Base-by-base conservation (phyloP, 2,329 filamentous ascomycete species). In the Penicillium sp. region DNA sequence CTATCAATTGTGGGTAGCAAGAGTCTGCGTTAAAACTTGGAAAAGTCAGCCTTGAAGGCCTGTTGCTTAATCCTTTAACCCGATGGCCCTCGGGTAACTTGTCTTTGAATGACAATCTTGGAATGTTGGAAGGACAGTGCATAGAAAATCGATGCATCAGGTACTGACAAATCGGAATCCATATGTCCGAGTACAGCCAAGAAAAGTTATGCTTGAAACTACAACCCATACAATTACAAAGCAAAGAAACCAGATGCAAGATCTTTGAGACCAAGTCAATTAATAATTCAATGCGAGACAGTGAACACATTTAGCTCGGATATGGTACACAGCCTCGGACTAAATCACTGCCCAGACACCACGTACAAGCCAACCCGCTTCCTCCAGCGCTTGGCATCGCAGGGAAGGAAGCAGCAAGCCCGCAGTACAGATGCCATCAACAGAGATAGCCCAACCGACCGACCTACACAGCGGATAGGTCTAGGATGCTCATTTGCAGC, bases 391-490 rank as follows among this genome's bases (percentile, higher is more conserved):
- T 29, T 29, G 10, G 31, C 37, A 16, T 47, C 49, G 54, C 43
- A 49, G 37, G 39, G 33, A 48, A 24, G 22, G 42, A 31, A 19
- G n/a, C 19, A 44, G 33, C 19, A 22, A 39, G 10, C 5, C 24
- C 11, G 24, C 39, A 39, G 31, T 8, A 35, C 46, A 42, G 24
- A 35, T n/a, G 16, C 29, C 37, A 51, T 31, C 44, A 42, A 39
- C 42, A 54, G 37, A 43, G 46, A 21, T 10, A 46, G 27, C 22
- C 56, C 52, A 59, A 24, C 44, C 47, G 27, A 67, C 66, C 69
- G 27, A 67, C 67, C 69, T 65, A 71, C 66, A 59, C 70, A 64
- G 70, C 71, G 66, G 69, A 73, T 69, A 72, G 70, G 68, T 60
- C 58, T 53, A 60, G 53, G 56, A 55, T 51, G 58, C 57, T 60